Base-by-base conservation (phyloP, 1,139 yeast genomes). In the Magnusiomyces ingens region DNA sequence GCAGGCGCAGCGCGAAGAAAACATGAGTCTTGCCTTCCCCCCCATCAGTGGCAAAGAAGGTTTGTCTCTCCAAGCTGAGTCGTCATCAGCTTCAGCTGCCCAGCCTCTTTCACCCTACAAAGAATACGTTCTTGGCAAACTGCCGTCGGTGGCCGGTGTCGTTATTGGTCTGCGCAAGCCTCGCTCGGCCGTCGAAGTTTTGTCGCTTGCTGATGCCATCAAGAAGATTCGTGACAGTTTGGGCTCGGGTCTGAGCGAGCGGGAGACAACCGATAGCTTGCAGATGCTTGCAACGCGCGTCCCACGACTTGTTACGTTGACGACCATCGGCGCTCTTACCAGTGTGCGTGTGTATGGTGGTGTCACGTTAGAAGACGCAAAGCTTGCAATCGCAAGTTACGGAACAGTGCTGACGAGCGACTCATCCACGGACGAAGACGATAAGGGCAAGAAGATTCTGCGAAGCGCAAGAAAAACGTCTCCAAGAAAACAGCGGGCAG, bases 1-100 rank as follows among this genome's bases (percentile, higher is more conserved):
- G 51, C 59, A 59, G 11, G 59, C 58, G 1, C 56, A 55, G 12
- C 56, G 58, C 38, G 35, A 36, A 13, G 35, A 36, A 13, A 15
- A 35, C 3, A 3, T 35, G 17, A 32, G 26, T 13, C 12, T 5
- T 11, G 19, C 21, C 22, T 45, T 22, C n/a, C 49, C 49, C n/a
- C 49, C 44, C 3, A n/a, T 38, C 3, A 15, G 21, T 42, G 32
- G 32, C 32, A 26, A 26, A 8, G 42, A 38, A 4, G 10, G 10
- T n/a, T 35, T 35, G 38, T 12, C 38, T 38, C 19, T 38, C 10
- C 6, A 38, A 38, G 19, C 8, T 38, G 18, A 10, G 42, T 22
- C 45, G 13, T 17, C 32, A 11, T 13, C 17, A 42, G 21, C 13
- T 5, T 13, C 40, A 3, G 17, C 17, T 12, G n/a, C 36, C 36